A percentile compares a stretch with the other conserved stretches of the same genome.
These are phyloP conservation scores for Mollisia scopiformis DNA, from an alignment of 2,329 filamentous ascomycete genomes.

Conservation along the genomic window DNA sequence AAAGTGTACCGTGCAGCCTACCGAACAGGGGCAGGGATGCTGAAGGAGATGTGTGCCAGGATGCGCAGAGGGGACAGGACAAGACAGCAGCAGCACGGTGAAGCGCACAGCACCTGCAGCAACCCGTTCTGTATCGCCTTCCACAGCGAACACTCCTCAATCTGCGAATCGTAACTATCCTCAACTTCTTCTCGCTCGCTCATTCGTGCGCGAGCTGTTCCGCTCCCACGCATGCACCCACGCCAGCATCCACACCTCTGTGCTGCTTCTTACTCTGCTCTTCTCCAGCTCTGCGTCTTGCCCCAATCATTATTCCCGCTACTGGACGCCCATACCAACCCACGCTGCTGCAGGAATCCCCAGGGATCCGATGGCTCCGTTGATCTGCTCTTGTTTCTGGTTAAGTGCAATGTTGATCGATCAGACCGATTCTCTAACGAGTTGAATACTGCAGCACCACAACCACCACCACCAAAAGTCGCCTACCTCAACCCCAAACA, in stretches of 20 bases:
- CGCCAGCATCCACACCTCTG: too few species aligned
- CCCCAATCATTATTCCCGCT: not conserved
- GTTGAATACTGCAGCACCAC: too few species aligned
- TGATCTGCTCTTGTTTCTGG: constrained; percentile 13
- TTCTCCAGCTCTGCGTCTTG: not conserved
- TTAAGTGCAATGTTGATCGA: constrained; percentile 16
- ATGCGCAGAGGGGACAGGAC: too few species aligned
- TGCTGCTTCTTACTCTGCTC: too few species aligned
- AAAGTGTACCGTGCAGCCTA: not conserved
- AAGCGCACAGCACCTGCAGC: not conserved
- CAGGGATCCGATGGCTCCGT: not conserved
- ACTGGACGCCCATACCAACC: too few species aligned
- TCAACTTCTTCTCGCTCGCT: not conserved
- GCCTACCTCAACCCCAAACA: too few species aligned
- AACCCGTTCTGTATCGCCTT: too few species aligned
- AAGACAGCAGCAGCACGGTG: too few species aligned
- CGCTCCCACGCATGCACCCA: too few species aligned
- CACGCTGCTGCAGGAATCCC: not conserved
- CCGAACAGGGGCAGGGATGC: not conserved
- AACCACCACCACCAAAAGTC: not conserved
- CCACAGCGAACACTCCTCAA: too few species aligned
- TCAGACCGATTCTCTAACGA: not conserved
- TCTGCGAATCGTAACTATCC: too few species aligned
- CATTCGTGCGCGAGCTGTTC: not conserved
- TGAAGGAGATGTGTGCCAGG: not conserved